phyloP scores from a whole-genome alignment of 2,329 filamentous ascomycete species.

The Calonectria fujianensis region DNA sequence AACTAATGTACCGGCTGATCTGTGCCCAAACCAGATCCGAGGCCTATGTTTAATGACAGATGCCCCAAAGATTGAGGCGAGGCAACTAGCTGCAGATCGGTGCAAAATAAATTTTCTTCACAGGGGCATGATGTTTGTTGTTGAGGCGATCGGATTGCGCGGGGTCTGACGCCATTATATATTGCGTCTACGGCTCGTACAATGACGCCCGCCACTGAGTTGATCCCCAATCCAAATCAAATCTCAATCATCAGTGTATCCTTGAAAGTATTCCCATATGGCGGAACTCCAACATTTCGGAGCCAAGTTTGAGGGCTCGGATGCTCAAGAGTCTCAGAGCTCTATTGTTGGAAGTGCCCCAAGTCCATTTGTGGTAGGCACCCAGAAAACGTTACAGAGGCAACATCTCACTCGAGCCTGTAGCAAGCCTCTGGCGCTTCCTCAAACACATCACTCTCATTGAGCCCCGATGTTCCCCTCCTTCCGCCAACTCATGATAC shows the following conservation, averaged over 20 bases:
- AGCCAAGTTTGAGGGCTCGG: conserved; percentile 48
- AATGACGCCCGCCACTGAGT: too few relatives aligned
- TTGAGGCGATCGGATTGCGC: conserved; percentile 23
- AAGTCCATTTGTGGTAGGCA: conserved; percentile 53
- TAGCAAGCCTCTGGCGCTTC: conserved; percentile 54
- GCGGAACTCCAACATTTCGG: conserved; percentile 50
- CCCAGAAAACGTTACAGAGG: background rate
- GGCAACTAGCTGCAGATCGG: conserved; percentile 46
- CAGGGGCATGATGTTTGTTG: conserved; percentile 23
- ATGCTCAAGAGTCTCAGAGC: conserved; percentile 49
- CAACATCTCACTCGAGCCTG: conserved; percentile 38
- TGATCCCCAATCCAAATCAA: background rate
- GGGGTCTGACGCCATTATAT: conserved; percentile 39
- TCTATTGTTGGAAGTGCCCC: conserved; percentile 49
- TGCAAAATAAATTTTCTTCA: conserved; percentile 45
- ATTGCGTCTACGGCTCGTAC: conserved; percentile 6
- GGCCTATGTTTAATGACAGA: conserved; percentile 38
- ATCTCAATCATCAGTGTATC: too few relatives aligned
- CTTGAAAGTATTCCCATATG: conserved; percentile 39
- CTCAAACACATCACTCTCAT: conserved; percentile 52
- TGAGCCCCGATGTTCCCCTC: conserved; percentile 48
- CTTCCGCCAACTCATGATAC: conserved; percentile 53
- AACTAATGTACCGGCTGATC: conserved; percentile 37
- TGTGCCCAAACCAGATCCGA: conserved; percentile 29
- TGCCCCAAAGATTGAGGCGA: conserved; percentile 32